Conservation (phyloP, 2,329 filamentous ascomycete genomes). For the Xylariaceae sp. region DNA sequence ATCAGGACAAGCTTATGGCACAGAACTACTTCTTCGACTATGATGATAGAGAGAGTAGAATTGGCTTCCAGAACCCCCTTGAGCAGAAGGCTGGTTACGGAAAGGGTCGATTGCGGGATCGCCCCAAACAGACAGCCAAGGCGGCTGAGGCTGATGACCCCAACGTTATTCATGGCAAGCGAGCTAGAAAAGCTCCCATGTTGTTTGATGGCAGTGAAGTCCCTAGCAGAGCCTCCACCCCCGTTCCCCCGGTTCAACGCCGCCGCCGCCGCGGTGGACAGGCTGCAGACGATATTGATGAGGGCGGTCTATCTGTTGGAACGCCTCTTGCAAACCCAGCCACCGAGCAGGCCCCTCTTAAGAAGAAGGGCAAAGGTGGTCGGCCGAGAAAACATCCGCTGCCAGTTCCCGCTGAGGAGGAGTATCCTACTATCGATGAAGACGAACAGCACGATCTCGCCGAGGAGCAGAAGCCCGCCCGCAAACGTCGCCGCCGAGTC, state of each 20-base stretch:
- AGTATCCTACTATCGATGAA: conserved; percentile 13
- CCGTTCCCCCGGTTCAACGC: conserved; percentile 33
- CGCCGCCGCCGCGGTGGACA: conserved; percentile 25
- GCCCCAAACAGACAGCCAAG: conserved; percentile 57
- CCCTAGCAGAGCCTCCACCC: conserved; percentile 51
- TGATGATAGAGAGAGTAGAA: conserved; percentile 54
- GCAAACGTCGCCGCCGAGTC: conserved; percentile 27
- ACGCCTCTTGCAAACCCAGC: conserved; percentile 11
- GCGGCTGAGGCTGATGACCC: conserved; percentile 53
- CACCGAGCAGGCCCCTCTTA: conserved; percentile 23
- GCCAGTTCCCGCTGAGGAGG: conserved; percentile 22
- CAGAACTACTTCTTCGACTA: conserved; percentile 61
- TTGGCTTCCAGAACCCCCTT: conserved; percentile 58
- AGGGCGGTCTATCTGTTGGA: conserved; percentile 12
- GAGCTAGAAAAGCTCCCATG: conserved; percentile 51
- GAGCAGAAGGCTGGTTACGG: conserved; percentile 54
- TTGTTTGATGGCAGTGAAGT: conserved; percentile 51
- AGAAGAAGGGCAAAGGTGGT: conserved; percentile 32
- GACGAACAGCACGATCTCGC: conserved; percentile 11
- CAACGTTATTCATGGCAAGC: conserved; percentile 49
- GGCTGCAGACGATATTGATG: conserved; percentile 24
- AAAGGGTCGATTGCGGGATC: conserved; percentile 55
- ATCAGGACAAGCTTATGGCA: conserved; percentile 58
- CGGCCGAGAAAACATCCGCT: conserved; percentile 30
- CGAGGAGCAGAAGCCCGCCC: conserved; percentile 18